Evolutionary conservation across 2,329 filamentous ascomycete species (phyloP).

Genomic region (Bisporella sp.): DNA sequence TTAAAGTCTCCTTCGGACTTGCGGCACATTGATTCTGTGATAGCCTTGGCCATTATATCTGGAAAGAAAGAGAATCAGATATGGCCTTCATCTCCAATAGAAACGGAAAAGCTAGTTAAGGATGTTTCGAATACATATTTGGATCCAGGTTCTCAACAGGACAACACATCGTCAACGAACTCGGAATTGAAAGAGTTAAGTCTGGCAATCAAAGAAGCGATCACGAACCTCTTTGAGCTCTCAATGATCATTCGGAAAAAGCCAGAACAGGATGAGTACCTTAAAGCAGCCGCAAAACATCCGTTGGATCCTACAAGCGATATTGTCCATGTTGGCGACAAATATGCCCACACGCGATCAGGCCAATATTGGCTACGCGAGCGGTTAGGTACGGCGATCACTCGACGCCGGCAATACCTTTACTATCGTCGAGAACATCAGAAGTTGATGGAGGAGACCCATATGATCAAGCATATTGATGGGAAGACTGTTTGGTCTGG

Average conservation of each 20-base stretch:
- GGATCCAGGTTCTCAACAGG: not conserved
- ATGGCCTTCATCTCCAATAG: no score
- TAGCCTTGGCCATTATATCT: no score
- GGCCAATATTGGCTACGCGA: conserved; percentile 3
- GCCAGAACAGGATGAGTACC: conserved; percentile 4
- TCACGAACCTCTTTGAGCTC: conserved; percentile 3
- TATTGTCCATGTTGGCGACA: conserved; percentile 5
- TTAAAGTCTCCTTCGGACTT: no score
- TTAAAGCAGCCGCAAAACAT: not conserved
- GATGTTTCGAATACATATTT: not conserved
- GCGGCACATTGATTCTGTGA: no score
- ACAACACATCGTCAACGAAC: conserved; percentile 1
- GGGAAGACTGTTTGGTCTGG: conserved; percentile 6
- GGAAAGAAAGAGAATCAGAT: no score
- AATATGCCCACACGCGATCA: not conserved
- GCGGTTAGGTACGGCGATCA: conserved; percentile 18
- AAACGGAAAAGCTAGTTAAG: not conserved
- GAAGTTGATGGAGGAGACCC: conserved; percentile 1
- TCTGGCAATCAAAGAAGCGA: not conserved
- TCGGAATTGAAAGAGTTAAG: conserved; percentile 2
- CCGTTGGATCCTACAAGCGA: conserved; percentile 1
- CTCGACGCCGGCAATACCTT: conserved; percentile 19
- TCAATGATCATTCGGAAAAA: conserved; percentile 5
- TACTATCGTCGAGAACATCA: conserved; percentile 18
- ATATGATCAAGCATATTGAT: not conserved